Conservation (phyloP, 345 rosid genomes). For the Aethionema arabicum region DNA sequence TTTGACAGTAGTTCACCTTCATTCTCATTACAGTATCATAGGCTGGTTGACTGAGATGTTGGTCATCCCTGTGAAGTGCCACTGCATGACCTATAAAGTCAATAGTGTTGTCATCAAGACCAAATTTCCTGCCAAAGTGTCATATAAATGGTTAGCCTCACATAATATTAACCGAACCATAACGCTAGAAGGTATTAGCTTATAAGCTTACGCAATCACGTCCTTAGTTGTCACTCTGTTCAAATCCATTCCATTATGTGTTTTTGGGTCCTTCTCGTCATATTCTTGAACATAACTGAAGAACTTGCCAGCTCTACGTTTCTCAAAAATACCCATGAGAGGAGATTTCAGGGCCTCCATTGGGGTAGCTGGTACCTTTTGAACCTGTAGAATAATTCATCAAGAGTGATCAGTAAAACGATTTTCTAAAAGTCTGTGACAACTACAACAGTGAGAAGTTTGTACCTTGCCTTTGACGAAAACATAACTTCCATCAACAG, state of each 20-base stretch:
- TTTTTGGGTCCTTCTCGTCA: conserved; percentile 84
- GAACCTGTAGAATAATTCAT: conserved; percentile 44
- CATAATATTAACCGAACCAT: background rate
- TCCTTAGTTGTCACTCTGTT: conserved; percentile 78
- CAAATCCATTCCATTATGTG: conserved; percentile 85
- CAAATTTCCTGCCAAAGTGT: conserved; percentile 54
- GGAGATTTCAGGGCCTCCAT: conserved; percentile 94
- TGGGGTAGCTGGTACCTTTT: conserved; percentile 94
- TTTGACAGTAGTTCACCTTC: conserved; percentile 50
- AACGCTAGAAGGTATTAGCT: background rate
- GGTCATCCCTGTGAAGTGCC: conserved; percentile 78
- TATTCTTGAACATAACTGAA: conserved; percentile 92
- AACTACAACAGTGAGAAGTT: background rate
- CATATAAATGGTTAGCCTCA: conserved; percentile 21
- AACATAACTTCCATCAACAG: conserved; percentile 95
- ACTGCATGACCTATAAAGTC: conserved; percentile 95
- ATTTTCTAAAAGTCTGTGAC: background rate
- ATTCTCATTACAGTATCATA: conserved; percentile 75
- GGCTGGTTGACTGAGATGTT: conserved; percentile 74
- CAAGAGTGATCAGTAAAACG: conserved; percentile 2
- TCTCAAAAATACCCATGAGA: conserved; percentile 90
- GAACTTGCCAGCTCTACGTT: conserved; percentile 89
- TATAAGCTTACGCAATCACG: conserved; percentile 62
- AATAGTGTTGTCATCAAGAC: conserved; percentile 86
- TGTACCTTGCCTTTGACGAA: conserved; percentile 85